Evolutionary conservation across 768 basidiomycete genomes (phyloP).

Genomic region (Suillus discolor): DNA sequence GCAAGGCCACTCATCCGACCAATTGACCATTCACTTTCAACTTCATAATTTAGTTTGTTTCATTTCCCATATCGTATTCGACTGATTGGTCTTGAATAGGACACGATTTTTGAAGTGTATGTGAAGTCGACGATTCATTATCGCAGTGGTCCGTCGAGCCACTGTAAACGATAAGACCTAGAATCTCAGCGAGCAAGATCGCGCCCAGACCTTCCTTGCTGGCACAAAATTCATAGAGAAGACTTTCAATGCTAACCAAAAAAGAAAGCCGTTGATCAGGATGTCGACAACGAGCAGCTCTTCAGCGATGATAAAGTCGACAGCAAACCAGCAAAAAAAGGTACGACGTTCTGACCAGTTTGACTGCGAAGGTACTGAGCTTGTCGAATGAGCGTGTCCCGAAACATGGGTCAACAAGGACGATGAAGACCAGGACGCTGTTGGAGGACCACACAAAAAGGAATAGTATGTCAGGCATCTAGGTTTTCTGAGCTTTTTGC

Average conservation of each 20-base stretch:
- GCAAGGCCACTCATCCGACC: too few relatives aligned
- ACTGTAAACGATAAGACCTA: too few relatives aligned
- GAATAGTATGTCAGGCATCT: slow-evolving; percentile 27
- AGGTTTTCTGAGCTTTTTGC: neutral
- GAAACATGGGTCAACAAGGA: slow-evolving; percentile 78
- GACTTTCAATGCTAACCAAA: slow-evolving; percentile 70
- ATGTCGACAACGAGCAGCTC: slow-evolving; percentile 62
- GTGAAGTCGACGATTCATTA: too few relatives aligned
- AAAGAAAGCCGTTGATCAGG: slow-evolving; percentile 46
- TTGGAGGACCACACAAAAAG: slow-evolving; percentile 60
- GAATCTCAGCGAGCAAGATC: slow-evolving; percentile 61
- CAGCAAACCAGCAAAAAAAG: slow-evolving; percentile 58
- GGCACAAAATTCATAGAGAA: slow-evolving; percentile 75
- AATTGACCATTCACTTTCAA: too few relatives aligned
- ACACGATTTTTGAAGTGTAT: too few relatives aligned
- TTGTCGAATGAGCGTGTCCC: slow-evolving; percentile 38
- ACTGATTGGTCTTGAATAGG: too few relatives aligned
- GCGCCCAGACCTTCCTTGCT: slow-evolving; percentile 56
- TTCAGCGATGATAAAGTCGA: slow-evolving; percentile 73
- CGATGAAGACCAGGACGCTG: slow-evolving; percentile 74
- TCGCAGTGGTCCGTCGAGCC: too few relatives aligned
- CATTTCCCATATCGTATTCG: too few relatives aligned
- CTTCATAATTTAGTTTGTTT: too few relatives aligned
- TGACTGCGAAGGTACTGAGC: neutral
- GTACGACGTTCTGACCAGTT: slow-evolving; percentile 35